phyloP scores from a whole-genome alignment of 108 stramenopile species.

The Nitzschia sp. region DNA sequence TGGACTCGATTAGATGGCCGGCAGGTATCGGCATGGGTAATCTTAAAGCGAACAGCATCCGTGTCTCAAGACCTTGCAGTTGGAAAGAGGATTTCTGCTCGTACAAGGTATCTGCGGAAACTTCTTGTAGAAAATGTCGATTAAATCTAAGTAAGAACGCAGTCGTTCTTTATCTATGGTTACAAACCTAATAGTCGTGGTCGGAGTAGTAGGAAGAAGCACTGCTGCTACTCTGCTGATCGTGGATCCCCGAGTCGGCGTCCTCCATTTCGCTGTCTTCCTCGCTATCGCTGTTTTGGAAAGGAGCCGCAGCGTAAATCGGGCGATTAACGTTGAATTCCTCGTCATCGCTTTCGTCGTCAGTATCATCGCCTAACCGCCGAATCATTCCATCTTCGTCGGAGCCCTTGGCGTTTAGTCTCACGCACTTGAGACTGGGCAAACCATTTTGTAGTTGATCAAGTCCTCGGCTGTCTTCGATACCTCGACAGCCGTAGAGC shows the following conservation, averaged over 20 bases:
- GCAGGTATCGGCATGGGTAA: too few species aligned
- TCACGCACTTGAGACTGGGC: conserved; percentile 73
- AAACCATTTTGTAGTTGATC: conserved; percentile 61
- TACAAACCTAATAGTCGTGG: conserved; percentile 17
- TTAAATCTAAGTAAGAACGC: too few species aligned
- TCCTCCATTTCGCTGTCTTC: conserved; percentile 34
- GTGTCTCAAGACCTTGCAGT: too few species aligned
- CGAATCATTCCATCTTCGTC: conserved; percentile 65
- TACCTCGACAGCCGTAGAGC: conserved; percentile 72
- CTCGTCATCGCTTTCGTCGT: conserved; percentile 25
- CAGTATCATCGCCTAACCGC: conserved; percentile 3
- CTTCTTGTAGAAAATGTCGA: too few species aligned
- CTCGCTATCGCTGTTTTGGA: conserved; percentile 9
- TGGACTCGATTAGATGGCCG: too few species aligned
- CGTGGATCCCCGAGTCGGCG: conserved; percentile 2
- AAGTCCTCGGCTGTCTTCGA: conserved; percentile 49
- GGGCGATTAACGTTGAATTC: neutral
- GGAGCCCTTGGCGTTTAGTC: conserved; percentile 47
- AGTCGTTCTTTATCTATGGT: too few species aligned
- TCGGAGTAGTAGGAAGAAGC: conserved; percentile 21
- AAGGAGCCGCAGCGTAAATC: neutral
- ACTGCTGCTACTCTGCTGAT: neutral
- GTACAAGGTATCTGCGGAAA: too few species aligned
- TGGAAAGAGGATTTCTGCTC: too few species aligned
- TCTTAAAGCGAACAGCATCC: too few species aligned